Evolutionary conservation across 371 early-diverging fungal species (phyloP), one percentile per base, ranked within the genome.

Genomic region (Batkoa obscura): DNA sequence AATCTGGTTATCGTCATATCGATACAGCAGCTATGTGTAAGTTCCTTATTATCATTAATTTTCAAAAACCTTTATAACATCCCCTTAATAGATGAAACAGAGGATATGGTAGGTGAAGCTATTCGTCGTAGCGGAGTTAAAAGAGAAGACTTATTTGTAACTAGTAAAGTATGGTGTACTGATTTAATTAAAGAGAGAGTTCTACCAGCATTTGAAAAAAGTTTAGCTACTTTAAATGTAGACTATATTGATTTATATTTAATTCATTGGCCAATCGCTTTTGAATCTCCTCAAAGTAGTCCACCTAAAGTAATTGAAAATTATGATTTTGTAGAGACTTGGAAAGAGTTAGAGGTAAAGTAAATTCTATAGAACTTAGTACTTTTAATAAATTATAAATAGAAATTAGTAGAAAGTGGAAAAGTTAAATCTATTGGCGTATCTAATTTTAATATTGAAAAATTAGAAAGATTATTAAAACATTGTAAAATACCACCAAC

Each of bases 91-190:
- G 82, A 93, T 63, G 70, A 73, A 57, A 94, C 94, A 68, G 92
- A 94, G 69, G 68, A 73, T 37, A 82, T 87, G 50, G 79, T 92
- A 43, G 94, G 94, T 34, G 72, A 76, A 59, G 85, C 74, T 30
- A 72, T 90, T 47, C 61, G 62, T 6, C 68, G 75, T 37, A 68
- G 73, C 10, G 64, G 64, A 42, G 64, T 84, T 3, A 72, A 73
- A 45, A 76, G 91, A 55, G 67, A 79, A 35, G 72, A 86, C 35
- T 60, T 94, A 34, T 93, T 90, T 62, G 68, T 92, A 58, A 91
- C 92, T 15, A 80, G 83, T 61, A 94, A 96, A 75, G 72, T 96
- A 30, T 91, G 91, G 93, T 85, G 84, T 68, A 84, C 80, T 50
- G 68, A 78, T 55, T 84, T 87, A 55, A 70, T 70, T 32, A 79